Conservation (phyloP, 805 yeast genomes). For the Candida coleopterorum region DNA sequence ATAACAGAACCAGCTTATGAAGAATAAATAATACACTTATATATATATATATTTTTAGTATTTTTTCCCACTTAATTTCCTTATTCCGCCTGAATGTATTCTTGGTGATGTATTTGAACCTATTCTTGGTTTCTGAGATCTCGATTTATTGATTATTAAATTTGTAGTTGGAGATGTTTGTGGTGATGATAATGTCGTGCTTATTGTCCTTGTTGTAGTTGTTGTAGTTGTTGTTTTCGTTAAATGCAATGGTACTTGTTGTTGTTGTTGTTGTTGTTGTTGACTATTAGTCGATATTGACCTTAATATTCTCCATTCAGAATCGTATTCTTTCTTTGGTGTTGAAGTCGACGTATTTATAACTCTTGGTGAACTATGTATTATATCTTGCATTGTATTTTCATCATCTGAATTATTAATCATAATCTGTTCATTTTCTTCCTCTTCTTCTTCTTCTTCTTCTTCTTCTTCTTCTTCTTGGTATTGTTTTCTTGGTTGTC, state of each 20-base stretch:
- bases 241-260: constrained; percentile 37
- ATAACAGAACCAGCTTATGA: constrained; percentile 33
- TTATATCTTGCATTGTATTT: constrained; percentile 19
- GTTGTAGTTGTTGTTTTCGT: constrained; percentile 40
- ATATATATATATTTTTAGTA: constrained; percentile 1
- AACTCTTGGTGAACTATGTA: constrained; percentile 6
- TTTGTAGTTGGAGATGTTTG: constrained; percentile 18
- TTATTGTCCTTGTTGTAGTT: constrained; percentile 47
- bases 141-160: constrained; percentile 22
- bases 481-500: constrained; percentile 82
- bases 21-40: constrained; percentile 13
- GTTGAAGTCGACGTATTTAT: constrained; percentile 12
- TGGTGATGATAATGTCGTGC: constrained; percentile 35
- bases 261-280: constrained; percentile 38
- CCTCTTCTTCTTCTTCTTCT: constrained; percentile 25
- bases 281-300: constrained; percentile 29
- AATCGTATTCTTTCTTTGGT: constrained; percentile 20
- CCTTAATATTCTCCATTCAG: constrained; percentile 38
- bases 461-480: constrained; percentile 21
- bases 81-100: constrained; percentile 18
- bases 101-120: constrained; percentile 9
- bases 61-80: constrained; percentile 20
- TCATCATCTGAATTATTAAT: constrained; percentile 45
- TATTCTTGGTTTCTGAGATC: constrained; percentile 12
- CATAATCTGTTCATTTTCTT: constrained; percentile 28